Evolutionary conservation across 2,329 filamentous ascomycete species (phyloP), one percentile per base, ranked within the genome.

Genomic region (Epichloe bromicola): DNA sequence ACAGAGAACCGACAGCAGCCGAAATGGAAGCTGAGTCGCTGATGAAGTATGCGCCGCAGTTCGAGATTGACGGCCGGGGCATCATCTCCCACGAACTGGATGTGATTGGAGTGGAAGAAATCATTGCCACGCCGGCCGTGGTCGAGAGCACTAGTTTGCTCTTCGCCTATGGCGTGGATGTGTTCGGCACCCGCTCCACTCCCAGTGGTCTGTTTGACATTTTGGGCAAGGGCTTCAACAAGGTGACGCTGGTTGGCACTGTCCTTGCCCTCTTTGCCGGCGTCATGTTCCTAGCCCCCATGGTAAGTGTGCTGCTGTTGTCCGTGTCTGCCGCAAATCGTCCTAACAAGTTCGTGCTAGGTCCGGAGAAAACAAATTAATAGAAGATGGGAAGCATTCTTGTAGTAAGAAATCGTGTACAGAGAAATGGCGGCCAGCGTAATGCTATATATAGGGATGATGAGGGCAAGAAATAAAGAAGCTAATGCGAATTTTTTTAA

Each of bases 141-240:
- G 77, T 98, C 33, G 93, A 98, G 71, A 96, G 90, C 68, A 97
- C 93, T 1, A 91, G 86, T 60, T 67, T 97, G 51, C 78, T 98
- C 12, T 85, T 96, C 61, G 89, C 88, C 0, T 95, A 86, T 61
- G 93, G 93, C 3, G 66, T 88, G 14, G 93, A 98, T 65, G 72
- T 97, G 2, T 98, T 94, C 58, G 89, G 86, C 14, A 91, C 89
- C 1, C 75, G 89, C 49, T 79, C 94, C 11, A 80, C 85, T n/a
- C 93, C 93, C 1, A 95, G 88, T 66, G 82, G 86, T 59, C 79
- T 86, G 15, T 98, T 98, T 66, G 93, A 98, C 69, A 81, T 97
- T 41, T 71, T 98, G 15, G 93, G 89, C 55, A 93, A 89, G 68
- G 87, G 88, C 2, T 98, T 98, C 67, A 93, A 91, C 65, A 96